Conservation (phyloP, 1,139 yeast species). For the Suhomyces bokatorum region DNA sequence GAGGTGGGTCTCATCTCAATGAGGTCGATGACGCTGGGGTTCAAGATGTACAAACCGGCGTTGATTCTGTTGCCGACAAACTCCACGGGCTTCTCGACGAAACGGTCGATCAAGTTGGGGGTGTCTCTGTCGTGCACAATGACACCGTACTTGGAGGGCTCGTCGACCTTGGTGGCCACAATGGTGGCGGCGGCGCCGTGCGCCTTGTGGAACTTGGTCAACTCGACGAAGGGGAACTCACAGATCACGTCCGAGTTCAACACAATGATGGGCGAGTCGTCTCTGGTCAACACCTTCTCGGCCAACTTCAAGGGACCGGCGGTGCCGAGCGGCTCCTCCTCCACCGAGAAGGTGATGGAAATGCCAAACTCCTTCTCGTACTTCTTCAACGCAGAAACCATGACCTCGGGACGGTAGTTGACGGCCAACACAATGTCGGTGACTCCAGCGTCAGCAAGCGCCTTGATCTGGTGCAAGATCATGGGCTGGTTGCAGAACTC, state of each 20-base stretch:
- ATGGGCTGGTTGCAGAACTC: slow-evolving; percentile 98
- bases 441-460: slow-evolving; percentile 97
- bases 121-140: slow-evolving; percentile 94
- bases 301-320: slow-evolving; percentile 99
- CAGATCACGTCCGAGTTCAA: slow-evolving; percentile 98
- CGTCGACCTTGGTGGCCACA: slow-evolving; percentile 99
- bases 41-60: slow-evolving; percentile 94
- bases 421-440: slow-evolving; percentile 98
- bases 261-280: slow-evolving; percentile 94
- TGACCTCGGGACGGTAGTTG: slow-evolving; percentile 98
- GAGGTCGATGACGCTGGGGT: slow-evolving; percentile 94
- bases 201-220: slow-evolving; percentile 87
- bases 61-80: slow-evolving; percentile 97
- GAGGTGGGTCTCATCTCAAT: slow-evolving; percentile 98
- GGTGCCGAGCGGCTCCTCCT: slow-evolving; percentile 98
- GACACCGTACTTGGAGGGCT: slow-evolving; percentile 99
- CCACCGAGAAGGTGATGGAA: slow-evolving; percentile 93
- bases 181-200: slow-evolving; percentile 99
- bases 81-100: slow-evolving; percentile 99
- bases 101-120: slow-evolving; percentile 93
- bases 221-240: slow-evolving; percentile 94
- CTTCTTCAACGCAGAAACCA: slow-evolving; percentile 92
- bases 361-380: slow-evolving; percentile 96
- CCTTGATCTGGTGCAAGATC: slow-evolving; percentile 97
- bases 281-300: slow-evolving; percentile 89